These are phyloP conservation scores for Perkinsus chesapeaki DNA, from an alignment of 169 alveolate genomes.

Conservation along the genomic window DNA sequence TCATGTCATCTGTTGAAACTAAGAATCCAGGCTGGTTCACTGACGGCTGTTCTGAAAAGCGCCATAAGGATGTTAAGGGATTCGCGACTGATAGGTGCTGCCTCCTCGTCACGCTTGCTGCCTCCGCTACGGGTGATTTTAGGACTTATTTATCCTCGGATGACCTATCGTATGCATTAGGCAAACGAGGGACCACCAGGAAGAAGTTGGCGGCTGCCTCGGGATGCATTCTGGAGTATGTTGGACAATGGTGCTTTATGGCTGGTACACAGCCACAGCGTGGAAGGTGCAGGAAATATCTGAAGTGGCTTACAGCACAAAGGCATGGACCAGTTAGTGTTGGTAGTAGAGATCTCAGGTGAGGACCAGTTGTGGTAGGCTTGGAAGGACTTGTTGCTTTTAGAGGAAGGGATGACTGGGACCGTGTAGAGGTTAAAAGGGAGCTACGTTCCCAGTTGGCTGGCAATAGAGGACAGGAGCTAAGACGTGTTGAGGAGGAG, in stretches of 20 bases:
- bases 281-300: conserved; percentile 22
- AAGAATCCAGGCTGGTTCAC: conserved; percentile 39
- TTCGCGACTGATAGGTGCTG: neutral
- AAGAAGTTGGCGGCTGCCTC: conserved; percentile 46
- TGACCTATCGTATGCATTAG: conserved; percentile 46
- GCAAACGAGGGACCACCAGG: conserved; percentile 49
- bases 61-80: conserved; percentile 2
- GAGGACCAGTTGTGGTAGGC: neutral
- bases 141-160: conserved; percentile 6
- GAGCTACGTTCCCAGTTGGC: conserved; percentile 1
- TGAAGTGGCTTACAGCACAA: conserved; percentile 31
- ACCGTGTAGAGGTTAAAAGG: neutral
- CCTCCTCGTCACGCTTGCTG: neutral
- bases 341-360: neutral
- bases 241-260: conserved; percentile 25
- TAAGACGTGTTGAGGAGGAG: neutral
- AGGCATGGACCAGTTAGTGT: conserved; percentile 14
- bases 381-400: neutral
- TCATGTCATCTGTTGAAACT: conserved; percentile 38
- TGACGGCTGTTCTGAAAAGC: neutral
- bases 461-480: conserved; percentile 2
- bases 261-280: conserved; percentile 32
- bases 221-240: conserved; percentile 50
- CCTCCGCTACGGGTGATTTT: neutral
- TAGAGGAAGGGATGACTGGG: neutral